These are phyloP conservation scores for Eucalyptus rudis DNA, from an alignment of 345 rosid species.

Conservation along the genomic window DNA sequence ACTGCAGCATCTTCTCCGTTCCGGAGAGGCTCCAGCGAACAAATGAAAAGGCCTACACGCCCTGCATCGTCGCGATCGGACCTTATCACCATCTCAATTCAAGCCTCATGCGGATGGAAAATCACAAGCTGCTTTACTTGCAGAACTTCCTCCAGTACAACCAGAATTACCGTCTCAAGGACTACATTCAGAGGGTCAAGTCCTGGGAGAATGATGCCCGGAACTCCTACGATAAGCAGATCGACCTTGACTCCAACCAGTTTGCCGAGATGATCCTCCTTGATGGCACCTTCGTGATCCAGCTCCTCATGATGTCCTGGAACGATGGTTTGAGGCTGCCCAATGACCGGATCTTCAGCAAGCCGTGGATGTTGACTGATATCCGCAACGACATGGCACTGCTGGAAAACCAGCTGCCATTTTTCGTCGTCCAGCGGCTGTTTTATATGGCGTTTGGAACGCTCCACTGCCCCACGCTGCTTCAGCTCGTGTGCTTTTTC, in stretches of 20 bases:
- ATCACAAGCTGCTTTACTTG: background rate
- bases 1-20: background rate
- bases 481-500: too few species aligned
- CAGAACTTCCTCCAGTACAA: background rate
- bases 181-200: background rate
- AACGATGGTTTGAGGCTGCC: rapidly evolving
- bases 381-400: rapidly evolving
- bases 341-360: rapidly evolving
- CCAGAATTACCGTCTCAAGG: rapidly evolving
- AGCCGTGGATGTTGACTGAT: rapidly evolving
- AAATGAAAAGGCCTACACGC: rapidly evolving
- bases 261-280: background rate
- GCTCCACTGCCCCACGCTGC: rapidly evolving
- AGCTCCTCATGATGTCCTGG: rapidly evolving
- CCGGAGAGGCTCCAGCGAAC: rapidly evolving
- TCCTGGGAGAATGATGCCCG: background rate
- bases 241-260: rapidly evolving
- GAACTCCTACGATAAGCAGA: background rate
- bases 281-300: background rate
- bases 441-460: rapidly evolving
- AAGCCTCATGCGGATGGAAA: background rate
- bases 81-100: background rate
- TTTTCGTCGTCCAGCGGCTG: rapidly evolving
- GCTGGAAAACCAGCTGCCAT: background rate
- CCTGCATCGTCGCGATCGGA: rapidly evolving